These are phyloP conservation scores for Haplosporangium gracile DNA, from an alignment of 192 early-diverging fungal species.

Conservation along the genomic window DNA sequence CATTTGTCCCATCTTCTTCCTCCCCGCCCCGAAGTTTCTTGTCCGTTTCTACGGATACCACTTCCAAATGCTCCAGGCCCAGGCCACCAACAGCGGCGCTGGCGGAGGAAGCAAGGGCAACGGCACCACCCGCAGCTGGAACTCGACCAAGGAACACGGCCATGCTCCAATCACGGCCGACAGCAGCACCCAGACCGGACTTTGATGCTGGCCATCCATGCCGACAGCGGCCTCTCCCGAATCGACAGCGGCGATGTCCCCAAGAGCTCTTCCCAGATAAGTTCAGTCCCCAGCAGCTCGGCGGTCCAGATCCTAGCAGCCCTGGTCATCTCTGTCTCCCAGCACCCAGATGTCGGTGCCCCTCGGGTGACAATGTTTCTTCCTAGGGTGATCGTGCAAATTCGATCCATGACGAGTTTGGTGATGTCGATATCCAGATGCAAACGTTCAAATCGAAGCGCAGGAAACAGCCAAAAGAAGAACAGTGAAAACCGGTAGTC, in stretches of 20 bases:
- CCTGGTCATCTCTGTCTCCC: neutral
- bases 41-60: constrained; percentile 31
- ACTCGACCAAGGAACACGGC: neutral
- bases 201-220: neutral
- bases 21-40: constrained; percentile 31
- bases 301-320: neutral
- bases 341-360: neutral
- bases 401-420: neutral
- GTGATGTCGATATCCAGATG: constrained; percentile 4
- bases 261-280: neutral
- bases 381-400: neutral
- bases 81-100: constrained; percentile 3
- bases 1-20: constrained; percentile 34
- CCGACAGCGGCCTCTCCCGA: neutral
- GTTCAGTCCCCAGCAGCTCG: neutral
- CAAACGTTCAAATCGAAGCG: neutral
- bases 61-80: constrained; percentile 19
- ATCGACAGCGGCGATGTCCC: neutral
- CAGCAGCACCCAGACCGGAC: neutral
- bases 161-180: neutral
- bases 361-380: neutral
- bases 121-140: neutral
- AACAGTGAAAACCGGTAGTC: neutral
- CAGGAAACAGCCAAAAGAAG: neutral
- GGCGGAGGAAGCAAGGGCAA: constrained; percentile 13